Conservation (phyloP, 2,329 filamentous ascomycete genomes). For the Fusarium sp. region DNA sequence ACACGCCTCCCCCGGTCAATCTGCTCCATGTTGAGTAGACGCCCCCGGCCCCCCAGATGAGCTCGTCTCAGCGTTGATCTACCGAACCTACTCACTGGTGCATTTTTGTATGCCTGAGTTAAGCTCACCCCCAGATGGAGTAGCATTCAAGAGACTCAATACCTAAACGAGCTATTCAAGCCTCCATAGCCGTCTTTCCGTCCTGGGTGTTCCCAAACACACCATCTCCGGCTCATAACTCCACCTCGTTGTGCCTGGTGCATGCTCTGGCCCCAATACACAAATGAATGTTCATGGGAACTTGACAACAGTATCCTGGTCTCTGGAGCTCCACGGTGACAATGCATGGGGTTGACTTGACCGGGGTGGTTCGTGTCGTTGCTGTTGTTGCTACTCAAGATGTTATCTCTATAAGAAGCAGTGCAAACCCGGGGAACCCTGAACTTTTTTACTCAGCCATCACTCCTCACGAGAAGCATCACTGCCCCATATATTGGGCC, state of each 20-base stretch:
- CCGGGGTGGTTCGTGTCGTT: not conserved
- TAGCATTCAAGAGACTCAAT: not conserved
- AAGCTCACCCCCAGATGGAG: not conserved
- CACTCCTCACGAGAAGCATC: conserved; percentile 27
- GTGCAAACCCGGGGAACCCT: conserved; percentile 13
- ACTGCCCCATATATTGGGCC: not conserved
- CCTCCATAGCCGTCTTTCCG: conserved; percentile 35
- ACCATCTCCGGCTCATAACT: conserved; percentile 28
- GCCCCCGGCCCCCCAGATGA: not conserved
- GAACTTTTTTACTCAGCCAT: conserved; percentile 14
- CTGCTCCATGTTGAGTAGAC: not conserved
- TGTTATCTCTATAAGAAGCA: conserved; percentile 39
- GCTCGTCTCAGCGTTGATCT: conserved; percentile 28
- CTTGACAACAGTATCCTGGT: not conserved
- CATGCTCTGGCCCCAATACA: conserved; percentile 9
- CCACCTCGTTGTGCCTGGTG: conserved; percentile 29
- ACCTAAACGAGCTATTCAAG: conserved; percentile 1
- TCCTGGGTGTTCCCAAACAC: conserved; percentile 32
- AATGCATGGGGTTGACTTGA: conserved; percentile 12
- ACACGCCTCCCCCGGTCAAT: not conserved
- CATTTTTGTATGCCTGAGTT: not conserved
- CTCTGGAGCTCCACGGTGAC: conserved; percentile 6
- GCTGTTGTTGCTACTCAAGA: not conserved
- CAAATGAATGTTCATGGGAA: not conserved
- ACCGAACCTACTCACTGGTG: conserved; percentile 11